Base-by-base conservation (phyloP, 768 basidiomycete genomes). In the Auricularia sp. region DNA sequence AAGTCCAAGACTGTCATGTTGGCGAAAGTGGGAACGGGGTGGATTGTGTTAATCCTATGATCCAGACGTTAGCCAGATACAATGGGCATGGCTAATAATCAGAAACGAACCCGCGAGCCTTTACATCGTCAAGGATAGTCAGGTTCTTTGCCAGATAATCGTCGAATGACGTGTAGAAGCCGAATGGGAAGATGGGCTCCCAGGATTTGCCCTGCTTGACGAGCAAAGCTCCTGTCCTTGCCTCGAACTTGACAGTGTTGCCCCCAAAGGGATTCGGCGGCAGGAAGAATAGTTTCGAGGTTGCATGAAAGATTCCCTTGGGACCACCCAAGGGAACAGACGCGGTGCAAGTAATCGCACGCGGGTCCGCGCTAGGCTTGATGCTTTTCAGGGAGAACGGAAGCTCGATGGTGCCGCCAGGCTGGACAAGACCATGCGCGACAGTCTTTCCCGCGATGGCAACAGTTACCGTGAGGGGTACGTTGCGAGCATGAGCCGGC, bases 121-220 rank as follows among this genome's bases (percentile, higher is more conserved):
- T 84, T 53, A 90, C 77, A 61, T 80, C 78, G 63, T 85, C 75
- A 53, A 88, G 76, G 4, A 80, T 71, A 1, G 84, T 71, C 54
- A 82, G 69, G 70, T 90, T 84, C 6, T 74, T 70, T 2, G 75
- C 79, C 16, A 90, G 74, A 65, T 84, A 85, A 16, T 72, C 71
- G 47, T 80, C 82, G 59, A 87, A 86, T 4, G 61, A 72, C 0
- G 88, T 84, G 68, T 90, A 91, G 72, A 88, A 92, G 0, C 90
- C 90, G 56, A 89, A 81, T 0, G 91, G 88, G 64, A 91, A 72
- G 12, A 86, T 72, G 0, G 80, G 74, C 66, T 77, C 70, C 68
- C 64, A 62, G 21, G 62, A 53, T 6, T 43, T 63, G 16, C 61
- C 71, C 23, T 53, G 53, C n/a, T 43, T 63, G 14, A 71, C 70